Evolutionary conservation across 2,329 filamentous ascomycete species (phyloP), one percentile per base, ranked within the genome.

Genomic region (Xylariomycetidae sp.): DNA sequence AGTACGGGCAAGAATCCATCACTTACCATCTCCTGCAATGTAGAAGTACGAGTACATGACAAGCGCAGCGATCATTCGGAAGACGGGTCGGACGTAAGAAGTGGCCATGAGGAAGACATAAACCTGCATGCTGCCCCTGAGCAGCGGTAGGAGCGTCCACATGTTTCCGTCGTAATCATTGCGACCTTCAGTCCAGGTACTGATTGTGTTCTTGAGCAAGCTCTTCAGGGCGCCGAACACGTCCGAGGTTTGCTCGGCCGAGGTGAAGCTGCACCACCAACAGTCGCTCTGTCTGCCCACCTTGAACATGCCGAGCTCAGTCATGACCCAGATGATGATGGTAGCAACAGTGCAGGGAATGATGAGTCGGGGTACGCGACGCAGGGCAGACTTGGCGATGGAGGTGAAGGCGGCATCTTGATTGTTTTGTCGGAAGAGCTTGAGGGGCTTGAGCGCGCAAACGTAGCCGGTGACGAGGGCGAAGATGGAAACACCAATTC

Each of bases 401-500:
- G 70, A 66, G 14, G 51, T 59, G 42, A 77, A 70, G 10, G 74
- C 74, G 1, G 63, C 64, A 26, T 74, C 66, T 36, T 67, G 65
- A 44, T 74, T 67, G 32, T 73, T 75, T 19, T 70, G 60, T 33
- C 72, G 67, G 48, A 64, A 70, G 32, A 74, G 67, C 34, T 68
- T 66, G 38, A 81, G 67, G 12, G 77, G 73, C 48, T 80, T 79
- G 33, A 80, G 64, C 4, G 74, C 70, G 57, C 78, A 80, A 32
- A 80, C 77, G 47, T 79, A 81, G 36, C 77, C 77, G 15, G 77
- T 77, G 25, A 81, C 74, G 29, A 83, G 66, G 48, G 80, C 72
- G 57, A 83, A 82, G 42, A 82, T 76, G 11, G 77, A 72, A 3
- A 83, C 80, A 55, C 79, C 80, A 28, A 77, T 74, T 12, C 80